These are phyloP conservation scores for Oropetium thomaeum DNA, from an alignment of 176 grass and related monocot species.

Conservation along the genomic window DNA sequence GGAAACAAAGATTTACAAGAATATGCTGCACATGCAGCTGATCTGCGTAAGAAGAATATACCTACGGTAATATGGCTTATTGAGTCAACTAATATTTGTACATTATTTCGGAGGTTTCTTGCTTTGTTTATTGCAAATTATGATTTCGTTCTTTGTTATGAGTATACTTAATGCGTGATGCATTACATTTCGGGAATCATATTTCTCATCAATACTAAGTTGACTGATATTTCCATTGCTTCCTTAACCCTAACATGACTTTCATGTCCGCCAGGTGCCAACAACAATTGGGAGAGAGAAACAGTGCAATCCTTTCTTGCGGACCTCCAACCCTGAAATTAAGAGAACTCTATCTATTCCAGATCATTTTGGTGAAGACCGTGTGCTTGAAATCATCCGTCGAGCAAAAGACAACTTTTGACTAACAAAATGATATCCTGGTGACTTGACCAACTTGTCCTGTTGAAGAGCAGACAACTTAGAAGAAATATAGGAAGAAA, in stretches of 20 bases:
- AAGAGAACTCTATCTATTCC: slow-evolving; percentile 67
- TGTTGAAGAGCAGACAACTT: slow-evolving; percentile 28
- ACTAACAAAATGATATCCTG: slow-evolving; percentile 28
- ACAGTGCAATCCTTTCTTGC: slow-evolving; percentile 92
- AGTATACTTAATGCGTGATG: background rate
- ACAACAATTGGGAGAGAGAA: slow-evolving; percentile 88
- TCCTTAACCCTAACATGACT: background rate
- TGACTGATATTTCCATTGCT: background rate
- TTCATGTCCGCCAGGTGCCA: slow-evolving; percentile 56
- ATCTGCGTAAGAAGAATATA: slow-evolving; percentile 69
- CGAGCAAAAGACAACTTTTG: slow-evolving; percentile 88
- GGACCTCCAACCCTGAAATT: slow-evolving; percentile 77
- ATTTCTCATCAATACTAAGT: background rate
- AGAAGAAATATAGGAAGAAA: slow-evolving; percentile 37
- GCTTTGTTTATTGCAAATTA: slow-evolving; percentile 19
- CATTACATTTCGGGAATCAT: background rate
- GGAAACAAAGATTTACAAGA: slow-evolving; percentile 85
- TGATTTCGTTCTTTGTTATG: background rate
- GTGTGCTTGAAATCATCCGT: slow-evolving; percentile 64
- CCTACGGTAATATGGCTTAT: slow-evolving; percentile 70
- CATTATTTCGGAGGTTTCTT: slow-evolving; percentile 3
- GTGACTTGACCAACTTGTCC: slow-evolving; percentile 22
- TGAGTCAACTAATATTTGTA: background rate
- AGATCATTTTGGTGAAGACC: slow-evolving; percentile 59
- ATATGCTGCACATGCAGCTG: slow-evolving; percentile 67